Evolutionary conservation across 2,329 filamentous ascomycete species (phyloP).

Genomic region (Annulohypoxylon truncatum): DNA sequence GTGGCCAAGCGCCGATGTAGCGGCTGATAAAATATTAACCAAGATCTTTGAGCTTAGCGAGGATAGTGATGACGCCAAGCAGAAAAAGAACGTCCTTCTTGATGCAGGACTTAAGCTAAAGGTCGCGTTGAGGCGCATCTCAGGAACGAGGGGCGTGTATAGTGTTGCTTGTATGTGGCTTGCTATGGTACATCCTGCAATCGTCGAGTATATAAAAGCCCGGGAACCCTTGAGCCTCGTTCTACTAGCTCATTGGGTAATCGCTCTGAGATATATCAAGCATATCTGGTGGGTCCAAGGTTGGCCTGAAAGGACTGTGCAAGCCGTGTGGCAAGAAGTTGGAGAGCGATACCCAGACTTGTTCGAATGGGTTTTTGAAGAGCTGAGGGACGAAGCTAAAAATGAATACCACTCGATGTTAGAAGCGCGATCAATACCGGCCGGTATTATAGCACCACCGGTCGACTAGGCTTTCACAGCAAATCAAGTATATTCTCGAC

Average conservation of each 20-base stretch:
- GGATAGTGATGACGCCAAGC: not conserved
- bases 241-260: conserved; percentile 19
- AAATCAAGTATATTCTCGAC: not conserved
- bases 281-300: conserved; percentile 22
- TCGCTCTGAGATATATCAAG: conserved; percentile 15
- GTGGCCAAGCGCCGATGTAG: conserved; percentile 16
- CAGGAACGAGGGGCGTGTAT: conserved; percentile 6
- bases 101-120: conserved; percentile 17
- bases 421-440: not conserved
- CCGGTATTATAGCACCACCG: not conserved
- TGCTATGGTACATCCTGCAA: conserved; percentile 11
- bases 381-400: not conserved
- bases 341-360: conserved; percentile 2
- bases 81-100: conserved; percentile 4
- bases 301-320: conserved; percentile 13
- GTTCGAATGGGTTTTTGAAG: conserved; percentile 11
- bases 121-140: conserved; percentile 1
- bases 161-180: conserved; percentile 23
- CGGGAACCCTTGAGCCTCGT: conserved; percentile 16
- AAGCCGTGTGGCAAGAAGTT: conserved; percentile 10
- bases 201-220: conserved; percentile 5
- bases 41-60: conserved; percentile 8
- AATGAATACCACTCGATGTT: not conserved
- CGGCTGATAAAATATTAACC: conserved; percentile 8
- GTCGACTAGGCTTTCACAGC: not conserved